Base-by-base conservation (phyloP, 768 basidiomycete genomes). In the Pleurotus tuber-regium region DNA sequence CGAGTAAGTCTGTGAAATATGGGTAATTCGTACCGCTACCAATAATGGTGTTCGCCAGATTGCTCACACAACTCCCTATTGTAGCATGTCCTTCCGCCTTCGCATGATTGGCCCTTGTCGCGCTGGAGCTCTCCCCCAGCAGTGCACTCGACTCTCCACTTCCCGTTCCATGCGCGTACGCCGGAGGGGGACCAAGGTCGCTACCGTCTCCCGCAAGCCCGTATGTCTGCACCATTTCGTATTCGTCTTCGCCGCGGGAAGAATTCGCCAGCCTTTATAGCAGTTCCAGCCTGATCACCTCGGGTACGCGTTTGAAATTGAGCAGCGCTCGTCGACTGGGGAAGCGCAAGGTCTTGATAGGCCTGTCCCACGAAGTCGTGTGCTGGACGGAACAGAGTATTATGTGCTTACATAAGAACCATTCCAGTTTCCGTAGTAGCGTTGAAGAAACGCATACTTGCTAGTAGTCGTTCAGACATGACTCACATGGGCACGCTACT, bases 1-100 rank as follows among this genome's bases (percentile, higher is more conserved):
- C 21, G 43, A 7, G 28, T n/a, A n/a, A 54, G 39, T 31, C 10
- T 3, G 51, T 25, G 30, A 19, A 60, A 62, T 6, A 47, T 24
- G 12, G 50, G 8, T 29, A 24, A 50, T 24, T 76, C 79, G 60
- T 65, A 84, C 92, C 92, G 50, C 89, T 95, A 11, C 93, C 93
- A 58, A 97, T 87, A 60, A 95, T 92, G 0, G 94, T 97, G 59
- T 97, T 97, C 21, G 84, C 73, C 36, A 97, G 71, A 62, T 93
- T 93, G 57, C 88, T 85, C 46, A 90, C 75, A 43, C 82, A 84
- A 56, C 87, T 88, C 16, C 74, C 57, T 23, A 92, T 65, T 36
- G 71, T 80, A 9, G 89, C 92, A 66, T 80, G 81, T 0, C 92
- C 92, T 16, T 88, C 86, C 9, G 11, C 10, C n/a, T 28, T 40